Evolutionary conservation across 2,329 filamentous ascomycete species (phyloP).

Genomic region (Amauroascus verrucosus): DNA sequence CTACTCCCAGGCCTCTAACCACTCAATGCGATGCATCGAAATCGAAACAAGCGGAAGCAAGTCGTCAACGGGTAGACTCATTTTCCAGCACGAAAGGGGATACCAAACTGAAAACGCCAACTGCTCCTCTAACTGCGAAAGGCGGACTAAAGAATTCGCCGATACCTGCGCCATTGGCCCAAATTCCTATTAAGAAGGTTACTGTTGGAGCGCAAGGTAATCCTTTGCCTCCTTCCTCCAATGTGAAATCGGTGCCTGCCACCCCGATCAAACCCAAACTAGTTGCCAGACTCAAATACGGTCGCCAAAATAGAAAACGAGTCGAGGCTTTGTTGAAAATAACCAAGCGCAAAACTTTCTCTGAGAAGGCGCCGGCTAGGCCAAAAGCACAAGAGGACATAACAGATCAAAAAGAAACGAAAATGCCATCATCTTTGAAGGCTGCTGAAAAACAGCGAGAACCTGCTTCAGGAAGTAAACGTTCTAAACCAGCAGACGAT

Average conservation of each 20-base stretch:
- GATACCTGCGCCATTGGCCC: not conserved
- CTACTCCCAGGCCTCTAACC: not conserved
- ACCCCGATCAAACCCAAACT: constrained; percentile 22
- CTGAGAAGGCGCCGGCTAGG: constrained; percentile 21
- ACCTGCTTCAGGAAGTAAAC: constrained; percentile 19
- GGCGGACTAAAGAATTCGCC: constrained; percentile 1
- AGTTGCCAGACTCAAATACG: constrained; percentile 44
- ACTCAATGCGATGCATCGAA: not conserved
- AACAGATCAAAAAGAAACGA: constrained; percentile 13
- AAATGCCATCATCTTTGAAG: constrained; percentile 15
- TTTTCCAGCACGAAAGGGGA: constrained; percentile 13
- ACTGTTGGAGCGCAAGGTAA: constrained; percentile 1
- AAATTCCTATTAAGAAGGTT: constrained; percentile 7
- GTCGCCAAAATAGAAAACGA: constrained; percentile 40
- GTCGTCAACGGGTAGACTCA: constrained; percentile 18
- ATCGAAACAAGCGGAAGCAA: not conserved
- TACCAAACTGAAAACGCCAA: constrained; percentile 3
- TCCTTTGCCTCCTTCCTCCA: not conserved
- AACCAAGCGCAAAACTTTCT: constrained; percentile 28
- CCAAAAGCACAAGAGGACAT: constrained; percentile 19
- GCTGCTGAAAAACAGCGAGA: constrained; percentile 17
- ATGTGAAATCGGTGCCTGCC: not conserved
- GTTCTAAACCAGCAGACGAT: constrained; percentile 20
- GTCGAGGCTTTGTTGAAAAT: constrained; percentile 40
- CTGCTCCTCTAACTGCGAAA: constrained; percentile 8